A percentile compares a stretch with the other conserved stretches of the same genome.
Conservation (phyloP, 169 alveolate species). For the Plasmodium falciparum region DNA sequence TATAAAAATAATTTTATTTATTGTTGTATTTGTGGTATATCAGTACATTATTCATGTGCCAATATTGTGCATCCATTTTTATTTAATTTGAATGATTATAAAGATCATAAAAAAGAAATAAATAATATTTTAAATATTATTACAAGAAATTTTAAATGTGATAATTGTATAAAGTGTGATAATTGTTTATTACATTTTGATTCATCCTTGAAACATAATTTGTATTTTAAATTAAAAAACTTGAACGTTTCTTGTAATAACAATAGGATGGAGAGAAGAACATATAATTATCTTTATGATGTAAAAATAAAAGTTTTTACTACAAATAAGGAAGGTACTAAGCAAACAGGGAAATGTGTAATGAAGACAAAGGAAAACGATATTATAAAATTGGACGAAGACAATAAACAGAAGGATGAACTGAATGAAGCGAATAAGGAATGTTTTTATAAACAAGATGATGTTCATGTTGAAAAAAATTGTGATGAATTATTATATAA, state of each 20-base stretch:
- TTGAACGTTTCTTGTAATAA: constrained; percentile 1
- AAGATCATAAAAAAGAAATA: constrained; percentile 55
- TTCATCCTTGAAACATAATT: background rate
- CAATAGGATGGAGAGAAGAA: constrained; percentile 4
- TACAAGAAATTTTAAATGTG: constrained; percentile 57
- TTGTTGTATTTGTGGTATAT: constrained; percentile 45
- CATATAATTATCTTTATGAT: constrained; percentile 31
- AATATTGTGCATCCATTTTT: constrained; percentile 50
- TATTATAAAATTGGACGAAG: background rate
- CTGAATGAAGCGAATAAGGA: background rate
- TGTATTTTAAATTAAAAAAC: constrained; percentile 17
- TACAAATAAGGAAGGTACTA: background rate
- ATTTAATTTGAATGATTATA: constrained; percentile 34
- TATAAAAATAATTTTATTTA: constrained; percentile 22
- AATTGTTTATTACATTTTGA: constrained; percentile 20
- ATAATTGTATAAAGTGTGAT: constrained; percentile 55
- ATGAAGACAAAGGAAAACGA: no score
- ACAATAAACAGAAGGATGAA: constrained; percentile 6
- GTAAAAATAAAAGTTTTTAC: constrained; percentile 16
- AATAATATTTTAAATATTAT: constrained; percentile 50
- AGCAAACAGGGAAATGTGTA: constrained; percentile 3
- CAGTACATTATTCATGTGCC: constrained; percentile 63
- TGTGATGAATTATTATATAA: background rate
- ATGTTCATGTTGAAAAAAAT: background rate
- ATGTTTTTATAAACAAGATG: background rate